phyloP scores from a whole-genome alignment of 176 grass and related monocot species.

The bread wheat (Triticum aestivum) region IWGSC_CS_RefSeq_v2.1 NC_057814.1:18505157-18505656 shows the following conservation, averaged over 20 bases:
- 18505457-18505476: not conserved
- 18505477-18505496: not conserved
- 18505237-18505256: not conserved
- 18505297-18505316: not conserved
- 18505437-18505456: not conserved
- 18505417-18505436: not conserved
- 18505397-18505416: not conserved
- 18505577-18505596: too few species aligned
- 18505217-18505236: too few species aligned
- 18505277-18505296: not conserved
- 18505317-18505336: not conserved
- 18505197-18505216: too few species aligned
- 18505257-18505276: not conserved
- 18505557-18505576: too few species aligned
- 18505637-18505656: too few species aligned
- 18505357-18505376: not conserved
- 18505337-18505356: not conserved
- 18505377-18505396: not conserved
- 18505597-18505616: too few species aligned
- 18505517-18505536: too few species aligned
- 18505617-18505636: too few species aligned
- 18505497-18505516: too few species aligned
- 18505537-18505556: too few species aligned
- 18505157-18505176: too few species aligned
- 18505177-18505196: too few species aligned